Conservation (phyloP, 768 basidiomycete genomes). For the Suillus americanus region DNA sequence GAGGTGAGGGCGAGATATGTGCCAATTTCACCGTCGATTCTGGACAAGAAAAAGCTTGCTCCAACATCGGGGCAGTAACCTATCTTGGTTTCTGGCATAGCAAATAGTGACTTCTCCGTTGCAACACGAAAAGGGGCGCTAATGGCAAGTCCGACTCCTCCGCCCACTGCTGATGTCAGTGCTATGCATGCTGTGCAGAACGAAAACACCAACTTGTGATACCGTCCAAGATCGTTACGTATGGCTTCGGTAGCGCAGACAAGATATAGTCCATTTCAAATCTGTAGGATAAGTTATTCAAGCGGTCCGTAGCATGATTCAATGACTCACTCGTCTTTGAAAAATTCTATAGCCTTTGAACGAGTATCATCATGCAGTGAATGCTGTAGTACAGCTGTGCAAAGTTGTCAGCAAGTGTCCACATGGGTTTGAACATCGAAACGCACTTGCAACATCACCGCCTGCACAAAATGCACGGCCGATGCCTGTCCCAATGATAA, state of each 20-base stretch:
- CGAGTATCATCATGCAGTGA: constrained; percentile 52
- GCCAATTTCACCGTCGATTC: constrained; percentile 88
- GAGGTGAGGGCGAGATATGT: constrained; percentile 93
- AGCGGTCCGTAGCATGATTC: constrained; percentile 7
- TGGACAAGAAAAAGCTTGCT: constrained; percentile 83
- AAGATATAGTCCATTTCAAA: constrained; percentile 80
- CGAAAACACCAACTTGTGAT: constrained; percentile 67
- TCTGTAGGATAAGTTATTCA: constrained; percentile 37
- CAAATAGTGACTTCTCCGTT: constrained; percentile 87
- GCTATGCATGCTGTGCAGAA: constrained; percentile 12
- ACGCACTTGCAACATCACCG: constrained; percentile 88
- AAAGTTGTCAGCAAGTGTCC: constrained; percentile 8
- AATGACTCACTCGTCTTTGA: constrained; percentile 77
- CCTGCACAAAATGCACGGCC: constrained; percentile 91
- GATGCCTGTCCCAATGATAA: constrained; percentile 69
- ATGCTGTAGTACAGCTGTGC: constrained; percentile 55
- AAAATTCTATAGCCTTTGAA: constrained; percentile 76
- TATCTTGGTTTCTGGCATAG: constrained; percentile 97
- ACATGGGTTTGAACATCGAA: constrained; percentile 5
- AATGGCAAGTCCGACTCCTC: constrained; percentile 86
- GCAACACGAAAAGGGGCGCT: constrained; percentile 90
- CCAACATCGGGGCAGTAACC: constrained; percentile 94
- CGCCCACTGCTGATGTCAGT: constrained; percentile 69
- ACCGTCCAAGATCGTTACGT: constrained; percentile 88
- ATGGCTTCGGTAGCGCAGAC: constrained; percentile 78